These are phyloP conservation scores for Vanderwaltozyma yarrowii DNA, from an alignment of 805 yeast species.

Conservation along the genomic window DNA sequence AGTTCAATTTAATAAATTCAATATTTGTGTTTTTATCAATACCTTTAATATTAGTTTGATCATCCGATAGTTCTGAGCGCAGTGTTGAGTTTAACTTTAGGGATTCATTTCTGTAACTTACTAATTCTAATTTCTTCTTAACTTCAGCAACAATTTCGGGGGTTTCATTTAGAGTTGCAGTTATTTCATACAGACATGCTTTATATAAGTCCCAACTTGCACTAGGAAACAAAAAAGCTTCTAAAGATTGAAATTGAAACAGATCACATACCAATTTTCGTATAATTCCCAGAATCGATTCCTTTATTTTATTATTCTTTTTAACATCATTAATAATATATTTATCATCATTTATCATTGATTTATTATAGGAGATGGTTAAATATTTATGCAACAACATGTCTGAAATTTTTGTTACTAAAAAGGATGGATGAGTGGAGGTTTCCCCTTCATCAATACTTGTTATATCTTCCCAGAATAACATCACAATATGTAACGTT, in stretches of 20 bases:
- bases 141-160: constrained; percentile 21
- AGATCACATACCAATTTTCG: constrained; percentile 22
- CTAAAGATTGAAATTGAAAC: constrained; percentile 30
- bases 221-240: constrained; percentile 53
- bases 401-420: constrained; percentile 59
- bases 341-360: constrained; percentile 29
- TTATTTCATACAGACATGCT: constrained; percentile 35
- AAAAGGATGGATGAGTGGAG: constrained; percentile 22
- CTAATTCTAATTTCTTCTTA: constrained; percentile 44
- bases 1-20: constrained; percentile 17
- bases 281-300: constrained; percentile 19
- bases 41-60: constrained; percentile 2
- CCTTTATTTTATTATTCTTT: constrained; percentile 26
- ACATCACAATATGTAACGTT: constrained; percentile 42
- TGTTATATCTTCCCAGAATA: constrained; percentile 64
- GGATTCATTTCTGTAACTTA: constrained; percentile 62
- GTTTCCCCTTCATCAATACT: constrained; percentile 30
- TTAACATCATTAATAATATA: constrained; percentile 30
- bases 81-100: constrained; percentile 31
- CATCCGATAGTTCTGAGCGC: not conserved
- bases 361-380: constrained; percentile 27
- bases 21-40: constrained; percentile 29
- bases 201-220: constrained; percentile 47
- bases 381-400: constrained; percentile 41
- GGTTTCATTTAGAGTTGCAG: constrained; percentile 11